These are phyloP conservation scores for Phaffomyces thermotolerans DNA, from an alignment of 805 yeast species.

Conservation along the genomic window DNA sequence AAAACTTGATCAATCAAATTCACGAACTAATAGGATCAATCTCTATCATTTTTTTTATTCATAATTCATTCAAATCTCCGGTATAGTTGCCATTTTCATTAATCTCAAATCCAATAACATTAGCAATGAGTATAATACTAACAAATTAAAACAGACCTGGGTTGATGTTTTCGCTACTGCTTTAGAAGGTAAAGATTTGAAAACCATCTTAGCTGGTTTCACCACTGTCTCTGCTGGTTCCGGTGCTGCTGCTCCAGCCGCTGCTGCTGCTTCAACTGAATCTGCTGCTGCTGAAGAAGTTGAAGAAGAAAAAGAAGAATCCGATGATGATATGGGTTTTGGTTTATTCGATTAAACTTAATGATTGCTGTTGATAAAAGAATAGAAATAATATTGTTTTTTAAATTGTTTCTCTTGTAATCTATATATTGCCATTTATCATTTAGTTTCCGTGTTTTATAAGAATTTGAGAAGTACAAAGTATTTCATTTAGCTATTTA, in stretches of 20 bases:
- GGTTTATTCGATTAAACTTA: slow-evolving; percentile 73
- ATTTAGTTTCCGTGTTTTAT: no score
- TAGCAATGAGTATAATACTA: slow-evolving; percentile 8
- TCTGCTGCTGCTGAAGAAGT: slow-evolving; percentile 55
- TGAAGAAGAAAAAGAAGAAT: slow-evolving; percentile 56
- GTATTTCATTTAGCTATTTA: no score
- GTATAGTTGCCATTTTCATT: no score
- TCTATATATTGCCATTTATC: no score
- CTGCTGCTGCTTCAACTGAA: slow-evolving; percentile 38
- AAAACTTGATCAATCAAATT: no score
- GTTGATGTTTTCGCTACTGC: slow-evolving; percentile 79
- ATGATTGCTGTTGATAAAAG: background rate
- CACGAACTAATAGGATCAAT: no score
- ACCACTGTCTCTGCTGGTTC: slow-evolving; percentile 44
- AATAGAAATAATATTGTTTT: no score
- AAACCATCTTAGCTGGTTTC: slow-evolving; percentile 57
- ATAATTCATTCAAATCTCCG: no score
- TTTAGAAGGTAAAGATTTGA: slow-evolving; percentile 70
- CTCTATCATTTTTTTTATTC: no score
- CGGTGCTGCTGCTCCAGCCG: slow-evolving; percentile 42
- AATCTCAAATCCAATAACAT: no score
- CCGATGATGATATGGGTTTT: slow-evolving; percentile 85
- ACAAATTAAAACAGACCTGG: slow-evolving; percentile 45
- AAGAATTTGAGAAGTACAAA: no score
- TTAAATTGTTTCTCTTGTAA: no score